Base-by-base conservation (phyloP, 192 early-diverging fungal species). In the Jimgerdemannia lactiflua region DNA sequence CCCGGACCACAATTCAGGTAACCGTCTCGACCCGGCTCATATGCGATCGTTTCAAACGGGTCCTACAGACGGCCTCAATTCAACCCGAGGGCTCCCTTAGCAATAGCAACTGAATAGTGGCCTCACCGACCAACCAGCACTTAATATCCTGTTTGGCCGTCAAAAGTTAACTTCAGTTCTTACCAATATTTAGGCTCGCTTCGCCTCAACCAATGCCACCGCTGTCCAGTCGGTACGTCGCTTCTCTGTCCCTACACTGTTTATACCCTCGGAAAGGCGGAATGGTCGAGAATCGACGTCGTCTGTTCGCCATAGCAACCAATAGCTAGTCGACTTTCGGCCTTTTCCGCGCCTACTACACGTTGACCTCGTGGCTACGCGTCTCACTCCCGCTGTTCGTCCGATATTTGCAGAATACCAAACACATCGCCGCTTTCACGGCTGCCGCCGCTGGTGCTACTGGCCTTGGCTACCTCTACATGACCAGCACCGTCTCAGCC, bases 371-470 rank as follows among this genome's bases (percentile, higher is more conserved):
- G 29, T 29, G 29, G 29, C 29, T 29, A 29, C 29, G 29, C 29
- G 29, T 29, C 29, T 29, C 29, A 29, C 29, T 29, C 29, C 29
- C 29, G 29, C 1, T 29, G 29, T 49, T 69, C 3, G 69, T 69
- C 67, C 39, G 11, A 67, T 44, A 40, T 43, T 42, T 70, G 10
- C 77, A 86, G 80, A 72, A 84, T 64, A 63, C 72, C 70, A 78
- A 68, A 59, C 71, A 78, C 69, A 42, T 84, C 11, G 78, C 82
- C 68, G 70, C 75, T 69, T 71, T 80, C 69, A 77, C 83, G 7
- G 89, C 92, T 39, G 90, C 92, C 64, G 91, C 93, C 64, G 86
- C 90, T 6, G 78, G 78, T 20, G 82, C 86, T 42, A 82, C 87
- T 20, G 89, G 84, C 43, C 78, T 80, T 67, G 81, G 81, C 43